These are phyloP conservation scores for Pythium chondricola DNA, from an alignment of 352 stramenopile species.

Conservation along the genomic window DNA sequence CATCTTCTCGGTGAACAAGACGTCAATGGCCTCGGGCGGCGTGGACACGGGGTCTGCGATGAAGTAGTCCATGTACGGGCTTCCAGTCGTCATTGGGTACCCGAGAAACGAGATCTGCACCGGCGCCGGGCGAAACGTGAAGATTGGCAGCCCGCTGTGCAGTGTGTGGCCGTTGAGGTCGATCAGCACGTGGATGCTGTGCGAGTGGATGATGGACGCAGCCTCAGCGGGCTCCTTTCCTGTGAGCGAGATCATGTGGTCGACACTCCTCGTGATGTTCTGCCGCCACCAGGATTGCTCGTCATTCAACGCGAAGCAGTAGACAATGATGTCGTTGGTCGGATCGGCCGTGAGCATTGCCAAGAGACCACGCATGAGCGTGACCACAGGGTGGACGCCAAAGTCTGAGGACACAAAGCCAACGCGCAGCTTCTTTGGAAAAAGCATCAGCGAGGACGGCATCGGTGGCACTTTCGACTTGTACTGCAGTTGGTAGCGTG, in stretches of 20 bases:
- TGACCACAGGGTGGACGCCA: conserved; percentile 70
- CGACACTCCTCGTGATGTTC: conserved; percentile 68
- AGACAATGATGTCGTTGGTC: conserved; percentile 36
- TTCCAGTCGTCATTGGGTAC: conserved; percentile 70
- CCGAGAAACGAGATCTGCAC: conserved; percentile 72
- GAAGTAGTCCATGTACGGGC: conserved; percentile 56
- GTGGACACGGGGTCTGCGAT: conserved; percentile 53
- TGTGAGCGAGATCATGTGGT: conserved; percentile 60
- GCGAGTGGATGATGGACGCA: conserved; percentile 39
- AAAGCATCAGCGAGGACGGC: conserved; percentile 12
- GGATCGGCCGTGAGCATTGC: conserved; percentile 27
- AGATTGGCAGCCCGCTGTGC: conserved; percentile 58
- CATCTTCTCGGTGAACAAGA: conserved; percentile 67
- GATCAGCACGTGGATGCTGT: conserved; percentile 67
- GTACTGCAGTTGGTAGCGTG: neutral
- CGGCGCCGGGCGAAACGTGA: conserved; percentile 50
- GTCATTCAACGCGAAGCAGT: conserved; percentile 62
- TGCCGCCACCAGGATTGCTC: conserved; percentile 68
- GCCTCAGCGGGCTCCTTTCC: conserved; percentile 45
- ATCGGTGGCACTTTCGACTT: neutral
- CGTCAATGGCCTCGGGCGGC: conserved; percentile 26
- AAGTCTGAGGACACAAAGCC: conserved; percentile 83
- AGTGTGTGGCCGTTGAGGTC: conserved; percentile 85
- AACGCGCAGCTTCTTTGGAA: conserved; percentile 30
- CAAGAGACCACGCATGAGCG: conserved; percentile 59